Evolutionary conservation across 495 filamentous ascomycete species (phyloP), one percentile per base, ranked within the genome.

Genomic region (Sordaria brevicollis): DNA sequence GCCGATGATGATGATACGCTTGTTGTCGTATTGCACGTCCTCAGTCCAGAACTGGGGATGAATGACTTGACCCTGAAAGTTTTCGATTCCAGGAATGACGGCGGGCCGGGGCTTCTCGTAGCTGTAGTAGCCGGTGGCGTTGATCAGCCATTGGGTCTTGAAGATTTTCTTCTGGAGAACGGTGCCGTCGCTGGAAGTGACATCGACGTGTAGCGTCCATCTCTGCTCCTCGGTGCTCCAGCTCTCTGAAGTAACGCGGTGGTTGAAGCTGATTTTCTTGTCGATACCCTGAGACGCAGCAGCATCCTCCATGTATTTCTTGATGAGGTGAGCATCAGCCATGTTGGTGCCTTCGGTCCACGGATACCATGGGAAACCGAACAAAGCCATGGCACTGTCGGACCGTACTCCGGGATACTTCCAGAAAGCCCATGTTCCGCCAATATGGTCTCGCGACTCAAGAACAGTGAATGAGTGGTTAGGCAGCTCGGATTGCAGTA

Each of bases 401-500:
- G 88, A 89, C 67, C 89, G 87, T 65, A 89, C 84, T 0, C 90
- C 89, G 9, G 90, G 90, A 67, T 91, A 93, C 35, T 83, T 85
- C 80, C 90, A 92, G 41, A 92, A 84, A 74, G 88, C 86, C 90
- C 90, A 92, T 1, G 90, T 93, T 1, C 90, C 90, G 13, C 90
- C 90, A 5, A 92, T 79, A 4, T 78, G 79, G 65, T 80, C 74
- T 38, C 90, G 86, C 2, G 83, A 80, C 76, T 92, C 90, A 35
- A 92, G 82, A 68, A 93, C 84, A 38, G 85, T 81, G 74, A 87
- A 91, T 69, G 73, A 81, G 67, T 80, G 78, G 54, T 82, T 73
- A 0, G 91, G 89, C 5, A 88, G 75, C 70, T 87, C 78, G 1
- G 82, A 81, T 74, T 92, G 89, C 0, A 94, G 72, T 8, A 88